phyloP scores from a whole-genome alignment of 179 eudicot species.

The Pouteria campechiana region DNA sequence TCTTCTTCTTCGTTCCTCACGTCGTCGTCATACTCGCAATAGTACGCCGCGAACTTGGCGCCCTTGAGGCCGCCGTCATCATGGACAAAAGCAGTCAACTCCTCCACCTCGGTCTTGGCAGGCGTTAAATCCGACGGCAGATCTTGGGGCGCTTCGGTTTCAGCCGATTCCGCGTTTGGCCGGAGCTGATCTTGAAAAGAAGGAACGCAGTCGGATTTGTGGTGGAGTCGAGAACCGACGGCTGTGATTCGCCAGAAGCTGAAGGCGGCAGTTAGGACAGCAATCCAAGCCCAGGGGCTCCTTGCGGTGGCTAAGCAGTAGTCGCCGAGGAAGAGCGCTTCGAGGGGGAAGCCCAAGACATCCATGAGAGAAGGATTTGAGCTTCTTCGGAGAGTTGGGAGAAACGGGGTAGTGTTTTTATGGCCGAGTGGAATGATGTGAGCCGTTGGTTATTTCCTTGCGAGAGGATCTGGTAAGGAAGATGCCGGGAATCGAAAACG shows the following conservation, averaged over 20 bases:
- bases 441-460: too few species aligned
- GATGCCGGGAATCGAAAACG: constrained; percentile 21
- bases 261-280: constrained; percentile 37
- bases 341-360: constrained; percentile 22
- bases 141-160: background rate
- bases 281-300: constrained; percentile 51
- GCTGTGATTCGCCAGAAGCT: constrained; percentile 26
- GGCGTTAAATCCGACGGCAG: too few species aligned
- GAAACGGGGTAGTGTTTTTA: too few species aligned
- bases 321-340: constrained; percentile 18
- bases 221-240: background rate
- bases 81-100: background rate
- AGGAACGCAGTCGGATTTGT: background rate
- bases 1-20: background rate
- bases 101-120: too few species aligned
- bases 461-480: too few species aligned
- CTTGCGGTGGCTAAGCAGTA: constrained; percentile 14
- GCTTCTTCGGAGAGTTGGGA: constrained; percentile 1
- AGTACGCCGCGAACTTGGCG: constrained; percentile 24
- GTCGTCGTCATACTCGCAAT: constrained; percentile 4
- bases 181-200: background rate
- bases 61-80: constrained; percentile 17
- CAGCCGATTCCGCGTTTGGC: background rate
- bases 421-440: too few species aligned
- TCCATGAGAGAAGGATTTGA: constrained; percentile 6